Conservation (phyloP, 495 filamentous ascomycete species). For the Daldinia caldariorum region DNA sequence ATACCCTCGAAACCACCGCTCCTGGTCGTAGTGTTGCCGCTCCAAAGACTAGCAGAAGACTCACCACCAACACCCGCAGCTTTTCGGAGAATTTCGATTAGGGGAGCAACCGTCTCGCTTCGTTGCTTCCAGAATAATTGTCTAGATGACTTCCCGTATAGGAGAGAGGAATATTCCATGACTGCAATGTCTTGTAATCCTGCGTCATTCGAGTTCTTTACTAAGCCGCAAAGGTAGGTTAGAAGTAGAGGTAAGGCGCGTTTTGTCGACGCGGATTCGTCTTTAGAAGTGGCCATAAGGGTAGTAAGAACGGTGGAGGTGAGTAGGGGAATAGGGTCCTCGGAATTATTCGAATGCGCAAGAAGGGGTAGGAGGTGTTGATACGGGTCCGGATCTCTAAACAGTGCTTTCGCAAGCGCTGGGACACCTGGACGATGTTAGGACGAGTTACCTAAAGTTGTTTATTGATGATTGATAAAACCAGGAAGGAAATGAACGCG, state of each 20-base stretch:
- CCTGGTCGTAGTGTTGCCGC: constrained; percentile 65
- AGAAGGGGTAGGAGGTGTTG: constrained; percentile 87
- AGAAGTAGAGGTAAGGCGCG: constrained; percentile 84
- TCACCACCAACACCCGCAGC: constrained; percentile 75
- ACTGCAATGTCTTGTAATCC: constrained; percentile 96
- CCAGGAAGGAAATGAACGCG: constrained; percentile 49
- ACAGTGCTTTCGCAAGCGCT: constrained; percentile 74
- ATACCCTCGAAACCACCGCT: constrained; percentile 69
- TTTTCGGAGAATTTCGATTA: constrained; percentile 82
- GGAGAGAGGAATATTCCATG: constrained; percentile 86
- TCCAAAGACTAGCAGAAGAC: constrained; percentile 72
- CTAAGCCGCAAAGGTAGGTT: constrained; percentile 82
- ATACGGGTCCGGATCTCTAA: constrained; percentile 80
- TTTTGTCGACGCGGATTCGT: constrained; percentile 64
- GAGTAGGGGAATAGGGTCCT: constrained; percentile 88
- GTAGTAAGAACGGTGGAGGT: constrained; percentile 86
- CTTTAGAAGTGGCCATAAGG: constrained; percentile 77
- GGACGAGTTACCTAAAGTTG: background rate
- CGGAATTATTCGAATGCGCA: constrained; percentile 77
- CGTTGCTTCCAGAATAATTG: constrained; percentile 88
- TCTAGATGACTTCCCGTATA: constrained; percentile 78
- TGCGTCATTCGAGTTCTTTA: constrained; percentile 79
- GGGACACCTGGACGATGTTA: constrained; percentile 72
- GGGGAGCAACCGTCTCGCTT: constrained; percentile 80
- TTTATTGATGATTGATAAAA: background rate